These are phyloP conservation scores for Hibiscus tridactylites DNA, from an alignment of 345 rosid species.

Conservation along the genomic window DNA sequence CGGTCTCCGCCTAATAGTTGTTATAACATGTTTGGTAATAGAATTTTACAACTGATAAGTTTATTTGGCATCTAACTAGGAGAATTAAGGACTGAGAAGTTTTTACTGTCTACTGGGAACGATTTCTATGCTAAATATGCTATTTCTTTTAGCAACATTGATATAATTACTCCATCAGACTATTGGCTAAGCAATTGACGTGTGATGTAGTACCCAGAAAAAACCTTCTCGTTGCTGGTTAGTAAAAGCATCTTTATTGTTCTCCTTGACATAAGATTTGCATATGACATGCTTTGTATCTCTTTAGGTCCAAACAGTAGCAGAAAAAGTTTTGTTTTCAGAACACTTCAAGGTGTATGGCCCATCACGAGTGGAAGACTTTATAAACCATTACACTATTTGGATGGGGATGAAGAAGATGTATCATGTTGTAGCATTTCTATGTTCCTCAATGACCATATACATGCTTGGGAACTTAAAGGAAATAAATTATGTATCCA, in stretches of 20 bases:
- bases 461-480: slow-evolving; percentile 89
- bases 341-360: slow-evolving; percentile 93
- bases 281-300: slow-evolving; percentile 20
- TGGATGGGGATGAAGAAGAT: slow-evolving; percentile 27
- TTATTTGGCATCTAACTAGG: slow-evolving; percentile 27
- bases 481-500: slow-evolving; percentile 98
- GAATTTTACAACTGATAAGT: slow-evolving; percentile 22
- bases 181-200: slow-evolving; percentile 79
- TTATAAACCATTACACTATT: slow-evolving; percentile 51
- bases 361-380: slow-evolving; percentile 79
- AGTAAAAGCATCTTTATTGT: slow-evolving; percentile 16
- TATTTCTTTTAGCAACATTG: slow-evolving; percentile 67
- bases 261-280: slow-evolving; percentile 11
- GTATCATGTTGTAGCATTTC: slow-evolving; percentile 61
- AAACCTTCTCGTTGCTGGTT: slow-evolving; percentile 95
- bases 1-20: slow-evolving; percentile 22
- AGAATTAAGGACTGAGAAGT: slow-evolving; percentile 22
- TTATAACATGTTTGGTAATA: slow-evolving; percentile 16
- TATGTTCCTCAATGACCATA: slow-evolving; percentile 91
- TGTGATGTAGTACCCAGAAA: slow-evolving; percentile 65
- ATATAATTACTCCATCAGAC: slow-evolving; percentile 80
- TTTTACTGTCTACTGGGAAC: slow-evolving; percentile 23
- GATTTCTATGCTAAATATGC: slow-evolving; percentile 35
- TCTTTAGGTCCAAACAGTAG: slow-evolving; percentile 90
- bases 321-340: slow-evolving; percentile 91